phyloP scores from a whole-genome alignment of 1,284 basidiomycete genomes.

The Apiotrichum laibachii region DNA sequence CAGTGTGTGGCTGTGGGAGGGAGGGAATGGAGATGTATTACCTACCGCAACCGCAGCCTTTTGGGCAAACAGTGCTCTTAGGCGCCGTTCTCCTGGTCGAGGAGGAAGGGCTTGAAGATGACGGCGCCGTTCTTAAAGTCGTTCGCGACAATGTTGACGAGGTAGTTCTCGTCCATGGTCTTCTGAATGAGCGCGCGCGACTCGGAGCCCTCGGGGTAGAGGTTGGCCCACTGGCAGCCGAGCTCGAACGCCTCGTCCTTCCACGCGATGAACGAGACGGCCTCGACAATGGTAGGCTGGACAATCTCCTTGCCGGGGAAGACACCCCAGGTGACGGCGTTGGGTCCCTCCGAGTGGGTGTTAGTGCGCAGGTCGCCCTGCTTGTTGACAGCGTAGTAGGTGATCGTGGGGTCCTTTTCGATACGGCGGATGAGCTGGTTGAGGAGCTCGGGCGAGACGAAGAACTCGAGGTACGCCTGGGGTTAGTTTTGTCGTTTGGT shows the following conservation, averaged over 20 bases:
- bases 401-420: slow-evolving; percentile 83
- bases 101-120: slow-evolving; percentile 81
- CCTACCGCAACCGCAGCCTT: not conserved
- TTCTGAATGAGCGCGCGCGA: slow-evolving; percentile 72
- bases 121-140: slow-evolving; percentile 81
- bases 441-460: slow-evolving; percentile 73
- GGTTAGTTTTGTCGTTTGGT: not conserved
- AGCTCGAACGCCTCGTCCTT: slow-evolving; percentile 93
- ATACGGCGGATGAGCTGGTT: slow-evolving; percentile 76
- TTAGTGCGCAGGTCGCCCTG: slow-evolving; percentile 93
- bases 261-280: slow-evolving; percentile 55
- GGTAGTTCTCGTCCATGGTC: slow-evolving; percentile 76
- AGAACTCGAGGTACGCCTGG: slow-evolving; percentile 91
- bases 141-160: slow-evolving; percentile 97
- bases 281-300: slow-evolving; percentile 97
- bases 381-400: slow-evolving; percentile 76
- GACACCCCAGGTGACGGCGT: slow-evolving; percentile 99
- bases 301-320: slow-evolving; percentile 98
- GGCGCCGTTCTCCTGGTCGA: slow-evolving; percentile 30
- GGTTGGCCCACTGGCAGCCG: slow-evolving; percentile 85
- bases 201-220: slow-evolving; percentile 76
- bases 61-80: not conserved
- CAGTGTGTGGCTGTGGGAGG: slow-evolving; percentile 1
- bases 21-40: not conserved
- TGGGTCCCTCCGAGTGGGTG: slow-evolving; percentile 90